Evolutionary conservation across 2,329 filamentous ascomycete species (phyloP), one percentile per base, ranked within the genome.

Genomic region (Curvularia sp.): DNA sequence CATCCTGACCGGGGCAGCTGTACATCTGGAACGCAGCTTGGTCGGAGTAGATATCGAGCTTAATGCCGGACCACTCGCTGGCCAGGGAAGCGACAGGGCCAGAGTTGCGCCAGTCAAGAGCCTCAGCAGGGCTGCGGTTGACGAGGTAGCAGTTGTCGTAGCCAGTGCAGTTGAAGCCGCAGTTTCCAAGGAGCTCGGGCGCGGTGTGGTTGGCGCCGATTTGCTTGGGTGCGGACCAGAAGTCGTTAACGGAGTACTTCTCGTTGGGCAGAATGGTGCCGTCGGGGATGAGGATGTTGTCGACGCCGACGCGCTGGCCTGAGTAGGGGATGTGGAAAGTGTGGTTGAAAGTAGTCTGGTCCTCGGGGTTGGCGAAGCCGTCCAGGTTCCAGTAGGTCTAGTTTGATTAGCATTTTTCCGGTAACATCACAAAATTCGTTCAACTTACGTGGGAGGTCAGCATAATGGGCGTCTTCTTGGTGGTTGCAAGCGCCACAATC

Each of bases 1-100:
- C 91, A 78, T 96, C 88, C 79, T 91, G 87, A 22, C 86, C 86
- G 68, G 86, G 87, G 82, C 93, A 97, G 62, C 86, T 88, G 82
- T 96, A 97, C 69, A 97, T 84, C 79, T 97, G 93, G 78, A 96
- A 88, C 3, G 92, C 93, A 10, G 90, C 87, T 80, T 97, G 93
- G 79, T 97, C 92, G 7, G 89, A 88, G 77, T 84, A 91, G 67
- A 97, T 82, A 57, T 96, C 90, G 57, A 97, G 74, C 73, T 88
- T 86, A 76, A 97, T 97, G 48, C 93, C 93, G 0, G 90, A 93
- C 85, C 87, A 92, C 4, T 85, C 82, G 38, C 89, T 90, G 3
- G 86, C 86, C 28, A 97, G 80, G 7, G 85, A 86, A 0, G 93
- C 88, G 3, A 86, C 80, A 35, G 85, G 88, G 22, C 81, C 79